Percentiles rank a stretch among this genome's conserved stretches.
Conservation (phyloP, 2,329 filamentous ascomycete genomes). For the Aureobasidium mangrovei region DNA sequence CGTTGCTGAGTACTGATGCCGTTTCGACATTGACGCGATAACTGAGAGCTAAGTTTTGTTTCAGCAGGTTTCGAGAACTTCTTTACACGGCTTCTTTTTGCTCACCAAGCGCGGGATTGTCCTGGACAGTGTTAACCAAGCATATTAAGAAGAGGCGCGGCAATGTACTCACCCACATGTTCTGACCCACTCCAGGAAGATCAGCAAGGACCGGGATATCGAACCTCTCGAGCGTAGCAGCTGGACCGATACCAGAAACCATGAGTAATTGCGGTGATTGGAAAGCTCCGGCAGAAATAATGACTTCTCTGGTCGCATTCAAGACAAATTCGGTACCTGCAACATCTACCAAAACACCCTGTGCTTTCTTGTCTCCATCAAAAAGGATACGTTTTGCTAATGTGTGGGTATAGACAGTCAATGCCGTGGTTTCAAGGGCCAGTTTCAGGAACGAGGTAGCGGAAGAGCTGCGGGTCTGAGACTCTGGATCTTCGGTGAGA, state of each 20-base stretch:
- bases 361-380: constrained; percentile 20
- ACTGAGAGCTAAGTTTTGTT: background rate
- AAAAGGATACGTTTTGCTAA: constrained; percentile 20
- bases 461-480: constrained; percentile 19
- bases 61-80: too few species aligned
- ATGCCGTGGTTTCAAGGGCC: constrained; percentile 21
- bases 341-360: constrained; percentile 22
- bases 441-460: constrained; percentile 23
- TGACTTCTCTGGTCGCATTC: constrained; percentile 26
- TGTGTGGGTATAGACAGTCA: constrained; percentile 27
- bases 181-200: constrained; percentile 25
- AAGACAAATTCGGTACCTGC: constrained; percentile 20
- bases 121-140: constrained; percentile 16
- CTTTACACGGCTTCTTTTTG: too few species aligned
- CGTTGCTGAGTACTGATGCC: background rate
- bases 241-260: constrained; percentile 23
- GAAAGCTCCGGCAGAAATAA: constrained; percentile 23
- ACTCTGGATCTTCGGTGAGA: constrained; percentile 23
- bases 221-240: background rate
- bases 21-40: background rate
- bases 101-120: constrained; percentile 24
- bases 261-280: constrained; percentile 26
- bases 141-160: constrained; percentile 6
- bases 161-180: constrained; percentile 25
- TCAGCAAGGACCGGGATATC: constrained; percentile 18